These are phyloP conservation scores for Boletus tylopilopsis DNA, from an alignment of 768 basidiomycete species.

Conservation along the genomic window DNA sequence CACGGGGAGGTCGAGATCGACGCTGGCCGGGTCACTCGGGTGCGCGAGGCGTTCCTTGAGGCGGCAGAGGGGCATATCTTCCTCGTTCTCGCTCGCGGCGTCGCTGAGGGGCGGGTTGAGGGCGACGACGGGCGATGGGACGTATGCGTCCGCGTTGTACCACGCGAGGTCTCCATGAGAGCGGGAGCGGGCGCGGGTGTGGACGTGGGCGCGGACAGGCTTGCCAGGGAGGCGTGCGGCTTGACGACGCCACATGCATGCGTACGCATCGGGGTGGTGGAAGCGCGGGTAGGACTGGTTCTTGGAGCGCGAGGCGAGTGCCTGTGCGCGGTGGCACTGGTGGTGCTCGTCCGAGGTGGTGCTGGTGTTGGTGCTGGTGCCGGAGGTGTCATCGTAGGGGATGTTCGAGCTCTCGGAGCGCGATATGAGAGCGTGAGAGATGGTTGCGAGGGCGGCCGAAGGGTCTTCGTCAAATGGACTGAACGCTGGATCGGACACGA, in stretches of 20 bases:
- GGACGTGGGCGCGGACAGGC: neutral
- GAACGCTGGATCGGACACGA: neutral
- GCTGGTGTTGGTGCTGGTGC: neutral
- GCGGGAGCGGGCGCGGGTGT: conserved; percentile 10
- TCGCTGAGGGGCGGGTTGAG: conserved; percentile 20
- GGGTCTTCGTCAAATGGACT: conserved; percentile 5
- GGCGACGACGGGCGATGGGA: conserved; percentile 8
- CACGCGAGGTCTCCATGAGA: conserved; percentile 10
- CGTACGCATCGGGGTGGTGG: conserved; percentile 9
- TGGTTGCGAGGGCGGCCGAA: neutral
- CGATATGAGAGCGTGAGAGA: conserved; percentile 20
- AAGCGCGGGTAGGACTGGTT: conserved; percentile 2
- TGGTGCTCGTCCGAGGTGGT: neutral
- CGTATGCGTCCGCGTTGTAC: conserved; percentile 14
- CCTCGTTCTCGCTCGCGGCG: conserved; percentile 8
- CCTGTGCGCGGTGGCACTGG: neutral
- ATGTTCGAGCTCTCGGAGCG: conserved; percentile 14
- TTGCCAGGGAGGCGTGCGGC: conserved; percentile 17
- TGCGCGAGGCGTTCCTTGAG: conserved; percentile 10
- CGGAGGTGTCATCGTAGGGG: conserved; percentile 1
- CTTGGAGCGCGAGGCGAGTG: neutral
- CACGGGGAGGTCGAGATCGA: neutral
- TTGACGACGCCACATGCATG: conserved; percentile 17
- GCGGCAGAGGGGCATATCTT: conserved; percentile 14
- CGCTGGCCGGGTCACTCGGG: neutral